These are phyloP conservation scores for Gentiana macrophylla DNA, from an alignment of 257 asterid genomes.

Conservation along the genomic window DNA sequence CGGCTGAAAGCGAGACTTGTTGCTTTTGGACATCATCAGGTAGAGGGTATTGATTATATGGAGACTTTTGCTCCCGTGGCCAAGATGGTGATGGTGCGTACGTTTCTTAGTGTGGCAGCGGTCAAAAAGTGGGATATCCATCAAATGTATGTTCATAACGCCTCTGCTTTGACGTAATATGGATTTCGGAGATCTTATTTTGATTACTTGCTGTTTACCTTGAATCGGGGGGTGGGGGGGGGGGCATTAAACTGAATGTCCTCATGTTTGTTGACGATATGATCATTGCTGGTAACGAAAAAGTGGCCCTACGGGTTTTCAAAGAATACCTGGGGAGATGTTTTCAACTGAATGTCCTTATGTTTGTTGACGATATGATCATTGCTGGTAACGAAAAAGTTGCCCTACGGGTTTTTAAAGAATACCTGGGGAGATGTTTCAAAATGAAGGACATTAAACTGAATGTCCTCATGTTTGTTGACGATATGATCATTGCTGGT, in stretches of 20 bases:
- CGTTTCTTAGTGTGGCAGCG: background rate
- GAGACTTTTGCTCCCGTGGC: background rate
- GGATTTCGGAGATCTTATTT: background rate
- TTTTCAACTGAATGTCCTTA: background rate
- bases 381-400: background rate
- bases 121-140: background rate
- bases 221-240: no score
- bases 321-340: background rate
- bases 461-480: background rate
- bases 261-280: conserved; percentile 6
- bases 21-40: background rate
- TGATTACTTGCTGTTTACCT: background rate
- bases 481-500: conserved; percentile 4
- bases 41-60: background rate
- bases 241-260: no score
- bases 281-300: conserved; percentile 1
- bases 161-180: background rate
- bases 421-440: background rate
- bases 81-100: background rate
- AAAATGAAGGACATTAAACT: conserved; percentile 3
- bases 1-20: no score
- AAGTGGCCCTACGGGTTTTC: background rate
- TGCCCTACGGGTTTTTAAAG: background rate
- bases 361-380: conserved; percentile 7
- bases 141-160: background rate